Evolutionary conservation across 2,329 filamentous ascomycete species (phyloP), one percentile per base, ranked within the genome.

Genomic region (Coniochaeta ligniaria): DNA sequence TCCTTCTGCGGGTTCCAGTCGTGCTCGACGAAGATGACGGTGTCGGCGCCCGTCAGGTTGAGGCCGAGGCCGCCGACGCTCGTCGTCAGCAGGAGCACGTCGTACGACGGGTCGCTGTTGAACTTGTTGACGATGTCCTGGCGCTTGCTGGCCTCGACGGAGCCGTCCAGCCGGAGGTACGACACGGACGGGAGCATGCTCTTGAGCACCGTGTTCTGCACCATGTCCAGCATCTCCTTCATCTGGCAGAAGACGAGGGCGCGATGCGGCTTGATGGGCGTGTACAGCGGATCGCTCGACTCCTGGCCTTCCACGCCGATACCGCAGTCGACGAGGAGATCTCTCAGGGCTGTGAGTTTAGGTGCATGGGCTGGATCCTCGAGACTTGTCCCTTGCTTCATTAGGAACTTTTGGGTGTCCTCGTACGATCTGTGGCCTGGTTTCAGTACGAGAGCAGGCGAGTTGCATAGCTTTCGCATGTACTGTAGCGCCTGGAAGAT

Each of bases 191-290:
- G 95, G n/a, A 99, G 83, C 76, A 98, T 83, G 69, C 90, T 89
- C 73, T 91, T 92, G 43, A 99, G 78, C 1, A 99, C 95, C 61
- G 94, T 93, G 68, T 90, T 92, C 72, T 98, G 93, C 2, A 99
- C 96, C 85, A 99, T 98, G 74, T 99, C 95, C 26, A 99, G 83
- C 96, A 99, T 99, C 74, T 99, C 95, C 76, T 99, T 99, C 92
- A 99, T 97, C 73, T 99, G 95, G 70, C 95, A 99, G 81, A 99
- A 99, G 66, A 99, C 90, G 31, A 99, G 84, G 0, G 95, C 96
- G 52, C 95, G 91, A 72, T 99, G 95, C 33, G 94, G 95, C 63
- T 95, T 96, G 72, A 99, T 96, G 45, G 93, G 96, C 73, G 91
- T 83, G 69, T 86, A 86, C 17, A 86, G 76, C 2, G 83, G 83